phyloP scores from a whole-genome alignment of 352 stramenopile genomes.

The Elongisporangium anandrum region DNA sequence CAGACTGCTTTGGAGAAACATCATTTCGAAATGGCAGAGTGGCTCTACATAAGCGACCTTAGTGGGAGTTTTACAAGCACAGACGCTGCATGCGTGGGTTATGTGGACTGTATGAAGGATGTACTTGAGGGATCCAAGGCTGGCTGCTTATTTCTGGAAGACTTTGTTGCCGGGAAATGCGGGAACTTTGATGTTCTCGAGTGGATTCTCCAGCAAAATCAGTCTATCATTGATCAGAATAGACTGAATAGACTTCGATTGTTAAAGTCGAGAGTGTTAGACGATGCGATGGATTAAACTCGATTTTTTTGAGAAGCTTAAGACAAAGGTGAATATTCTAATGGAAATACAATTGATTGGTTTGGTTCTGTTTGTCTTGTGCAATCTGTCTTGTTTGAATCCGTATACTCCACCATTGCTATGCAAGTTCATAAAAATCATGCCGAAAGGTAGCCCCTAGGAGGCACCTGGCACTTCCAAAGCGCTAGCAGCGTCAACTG shows the following conservation, averaged over 20 bases:
- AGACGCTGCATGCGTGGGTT: not conserved
- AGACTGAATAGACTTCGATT: not conserved
- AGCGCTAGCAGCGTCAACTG: no score
- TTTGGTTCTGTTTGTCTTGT: no score
- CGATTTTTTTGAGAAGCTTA: no score
- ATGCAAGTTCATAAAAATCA: no score
- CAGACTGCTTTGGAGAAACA: not conserved
- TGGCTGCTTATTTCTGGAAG: not conserved
- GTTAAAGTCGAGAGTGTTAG: not conserved
- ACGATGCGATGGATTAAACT: no score
- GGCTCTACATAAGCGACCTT: not conserved
- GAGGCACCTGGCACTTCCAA: no score
- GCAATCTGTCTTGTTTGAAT: no score
- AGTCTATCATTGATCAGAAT: not conserved
- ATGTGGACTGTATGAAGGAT: not conserved
- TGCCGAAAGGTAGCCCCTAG: no score
- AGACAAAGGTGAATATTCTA: no score
- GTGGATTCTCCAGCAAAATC: not conserved
- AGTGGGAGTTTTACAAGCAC: not conserved
- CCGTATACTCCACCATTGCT: no score
- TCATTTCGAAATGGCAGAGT: not conserved
- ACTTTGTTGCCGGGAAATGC: not conserved
- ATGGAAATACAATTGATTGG: no score
- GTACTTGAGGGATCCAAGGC: not conserved
- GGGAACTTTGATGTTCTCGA: not conserved